Percentiles rank a stretch among this genome's conserved stretches.
Conservation (phyloP, 768 basidiomycete species). For the Tricholoma terreum region DNA sequence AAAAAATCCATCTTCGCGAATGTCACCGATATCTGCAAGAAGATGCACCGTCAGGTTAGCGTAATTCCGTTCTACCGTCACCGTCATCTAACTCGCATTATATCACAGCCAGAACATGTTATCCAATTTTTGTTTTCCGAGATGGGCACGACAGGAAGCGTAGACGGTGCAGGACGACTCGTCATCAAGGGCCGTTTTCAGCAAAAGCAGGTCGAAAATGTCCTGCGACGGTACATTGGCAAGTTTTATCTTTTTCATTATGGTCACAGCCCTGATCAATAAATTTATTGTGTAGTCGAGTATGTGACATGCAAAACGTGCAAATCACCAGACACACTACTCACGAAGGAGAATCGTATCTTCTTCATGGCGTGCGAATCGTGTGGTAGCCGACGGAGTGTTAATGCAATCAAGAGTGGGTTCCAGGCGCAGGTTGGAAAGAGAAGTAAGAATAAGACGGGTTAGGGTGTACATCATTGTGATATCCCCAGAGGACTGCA, state of each 20-base stretch:
- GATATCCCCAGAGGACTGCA: no score
- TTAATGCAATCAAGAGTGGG: slow-evolving; percentile 97
- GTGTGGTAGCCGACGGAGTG: slow-evolving; percentile 86
- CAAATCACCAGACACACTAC: slow-evolving; percentile 96
- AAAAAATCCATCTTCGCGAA: slow-evolving; percentile 98
- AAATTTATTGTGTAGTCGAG: slow-evolving; percentile 58
- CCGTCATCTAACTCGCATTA: background rate
- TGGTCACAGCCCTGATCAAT: background rate
- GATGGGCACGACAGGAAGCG: slow-evolving; percentile 95
- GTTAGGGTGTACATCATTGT: slow-evolving; percentile 30
- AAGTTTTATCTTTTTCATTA: slow-evolving; percentile 26
- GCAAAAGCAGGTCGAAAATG: slow-evolving; percentile 97
- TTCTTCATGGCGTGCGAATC: slow-evolving; percentile 97
- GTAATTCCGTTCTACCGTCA: background rate
- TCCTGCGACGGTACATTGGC: slow-evolving; percentile 95
- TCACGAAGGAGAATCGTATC: slow-evolving; percentile 97
- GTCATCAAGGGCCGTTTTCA: slow-evolving; percentile 98
- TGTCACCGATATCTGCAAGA: slow-evolving; percentile 94
- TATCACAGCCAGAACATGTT: slow-evolving; percentile 84
- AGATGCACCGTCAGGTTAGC: slow-evolving; percentile 83
- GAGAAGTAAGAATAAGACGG: slow-evolving; percentile 79
- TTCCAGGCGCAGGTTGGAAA: slow-evolving; percentile 95
- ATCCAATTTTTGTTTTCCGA: slow-evolving; percentile 97
- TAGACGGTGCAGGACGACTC: slow-evolving; percentile 87
- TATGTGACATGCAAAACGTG: slow-evolving; percentile 99